Conservation (phyloP, 208 protist species). For the Naegleria lovaniensis region DNA sequence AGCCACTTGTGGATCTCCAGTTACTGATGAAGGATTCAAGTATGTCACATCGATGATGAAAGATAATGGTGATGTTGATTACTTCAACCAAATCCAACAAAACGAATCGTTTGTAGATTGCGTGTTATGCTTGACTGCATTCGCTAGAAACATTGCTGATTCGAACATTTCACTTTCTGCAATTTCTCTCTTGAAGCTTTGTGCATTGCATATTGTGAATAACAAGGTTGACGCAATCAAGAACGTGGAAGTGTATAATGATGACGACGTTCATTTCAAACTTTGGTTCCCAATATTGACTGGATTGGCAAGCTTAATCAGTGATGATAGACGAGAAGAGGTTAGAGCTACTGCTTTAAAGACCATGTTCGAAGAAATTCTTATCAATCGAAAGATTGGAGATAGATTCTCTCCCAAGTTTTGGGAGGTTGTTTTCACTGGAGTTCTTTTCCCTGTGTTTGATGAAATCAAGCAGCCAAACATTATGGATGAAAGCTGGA, state of each 20-base stretch:
- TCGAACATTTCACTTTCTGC: neutral
- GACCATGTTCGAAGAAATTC: neutral
- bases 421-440: slow-evolving; percentile 12
- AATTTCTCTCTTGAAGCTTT: neutral
- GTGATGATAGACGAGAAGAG: neutral
- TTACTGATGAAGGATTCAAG: neutral
- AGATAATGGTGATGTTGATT: neutral
- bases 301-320: neutral
- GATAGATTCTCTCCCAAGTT: neutral
- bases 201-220: neutral
- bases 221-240: neutral
- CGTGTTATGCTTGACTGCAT: neutral
- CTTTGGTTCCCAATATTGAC: slow-evolving; percentile 18
- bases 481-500: neutral
- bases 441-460: slow-evolving; percentile 21
- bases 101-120: neutral
- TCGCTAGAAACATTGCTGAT: neutral
- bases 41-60: neutral
- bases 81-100: slow-evolving; percentile 4
- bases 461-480: slow-evolving; percentile 14
- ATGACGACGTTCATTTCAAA: neutral
- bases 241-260: neutral
- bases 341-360: neutral
- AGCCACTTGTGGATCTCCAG: slow-evolving; percentile 37
- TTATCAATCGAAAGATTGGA: neutral